phyloP scores from a whole-genome alignment of 2,329 filamentous ascomycete genomes.

The Celoporthe dispersa region DNA sequence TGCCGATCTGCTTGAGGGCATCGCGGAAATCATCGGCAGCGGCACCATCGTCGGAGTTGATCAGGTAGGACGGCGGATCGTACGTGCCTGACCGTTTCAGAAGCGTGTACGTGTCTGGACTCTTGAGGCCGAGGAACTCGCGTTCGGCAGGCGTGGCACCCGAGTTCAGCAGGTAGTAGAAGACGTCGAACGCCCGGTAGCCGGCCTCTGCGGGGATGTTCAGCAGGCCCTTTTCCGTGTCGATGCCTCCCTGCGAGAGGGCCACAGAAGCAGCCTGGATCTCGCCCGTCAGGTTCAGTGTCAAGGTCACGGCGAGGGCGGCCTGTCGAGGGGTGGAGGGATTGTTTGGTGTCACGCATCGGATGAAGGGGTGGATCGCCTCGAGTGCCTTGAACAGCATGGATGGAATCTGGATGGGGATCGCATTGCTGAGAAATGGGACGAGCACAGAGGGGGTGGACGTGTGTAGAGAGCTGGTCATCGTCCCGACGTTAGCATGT shows the following conservation, averaged over 20 bases:
- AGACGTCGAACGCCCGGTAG: slow-evolving; percentile 93
- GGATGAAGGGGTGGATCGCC: slow-evolving; percentile 82
- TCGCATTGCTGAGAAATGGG: slow-evolving; percentile 73
- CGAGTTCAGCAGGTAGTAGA: slow-evolving; percentile 95
- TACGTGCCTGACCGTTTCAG: slow-evolving; percentile 86
- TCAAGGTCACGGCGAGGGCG: slow-evolving; percentile 79
- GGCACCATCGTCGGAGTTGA: slow-evolving; percentile 89
- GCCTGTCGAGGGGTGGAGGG: slow-evolving; percentile 82
- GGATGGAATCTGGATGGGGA: slow-evolving; percentile 79
- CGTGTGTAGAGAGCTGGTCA: slow-evolving; percentile 80
- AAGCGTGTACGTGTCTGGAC: slow-evolving; percentile 76
- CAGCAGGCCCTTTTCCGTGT: slow-evolving; percentile 79
- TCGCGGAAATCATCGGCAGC: slow-evolving; percentile 91
- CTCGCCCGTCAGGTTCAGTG: slow-evolving; percentile 79
- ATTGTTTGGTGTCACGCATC: slow-evolving; percentile 86
- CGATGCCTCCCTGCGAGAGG: slow-evolving; percentile 84
- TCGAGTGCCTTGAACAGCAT: slow-evolving; percentile 79
- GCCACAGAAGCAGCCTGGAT: slow-evolving; percentile 76
- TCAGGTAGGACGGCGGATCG: slow-evolving; percentile 82
- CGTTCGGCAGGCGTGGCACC: slow-evolving; percentile 86
- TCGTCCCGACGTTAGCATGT: slow-evolving; percentile 29
- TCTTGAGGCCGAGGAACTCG: slow-evolving; percentile 83
- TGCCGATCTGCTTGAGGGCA: slow-evolving; percentile 87
- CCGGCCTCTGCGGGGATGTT: slow-evolving; percentile 79
- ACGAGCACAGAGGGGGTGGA: slow-evolving; percentile 83